These are phyloP conservation scores for Phytophthora sp. DNA, from an alignment of 352 stramenopile species.

Conservation along the genomic window DNA sequence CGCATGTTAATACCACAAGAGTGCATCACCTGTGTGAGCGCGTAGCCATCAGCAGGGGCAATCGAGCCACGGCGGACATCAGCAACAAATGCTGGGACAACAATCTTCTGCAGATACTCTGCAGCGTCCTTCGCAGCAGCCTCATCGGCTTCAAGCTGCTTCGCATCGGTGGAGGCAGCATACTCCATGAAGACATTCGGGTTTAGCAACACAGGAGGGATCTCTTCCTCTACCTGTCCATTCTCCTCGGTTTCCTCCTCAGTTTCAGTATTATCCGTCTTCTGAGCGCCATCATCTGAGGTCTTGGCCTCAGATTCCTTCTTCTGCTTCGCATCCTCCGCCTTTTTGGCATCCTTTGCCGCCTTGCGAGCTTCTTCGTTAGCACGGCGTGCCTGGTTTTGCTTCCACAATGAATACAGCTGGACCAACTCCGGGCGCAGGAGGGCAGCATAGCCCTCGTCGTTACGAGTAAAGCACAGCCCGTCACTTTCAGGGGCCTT, in stretches of 20 bases:
- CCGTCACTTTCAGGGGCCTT: conserved; percentile 46
- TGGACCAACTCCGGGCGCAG: conserved; percentile 94
- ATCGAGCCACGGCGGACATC: conserved; percentile 87
- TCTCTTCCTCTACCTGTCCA: conserved; percentile 47
- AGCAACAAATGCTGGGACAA: conserved; percentile 84
- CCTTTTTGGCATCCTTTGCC: conserved; percentile 53
- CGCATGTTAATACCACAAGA: conserved; percentile 97
- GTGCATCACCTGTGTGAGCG: conserved; percentile 95
- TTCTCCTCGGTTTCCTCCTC: conserved; percentile 36
- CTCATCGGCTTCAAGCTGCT: conserved; percentile 76
- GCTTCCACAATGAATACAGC: conserved; percentile 90
- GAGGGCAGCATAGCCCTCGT: conserved; percentile 90
- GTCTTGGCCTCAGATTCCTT: conserved; percentile 12
- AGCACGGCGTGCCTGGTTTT: conserved; percentile 78
- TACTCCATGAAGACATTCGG: conserved; percentile 92
- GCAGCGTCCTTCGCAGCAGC: conserved; percentile 70
- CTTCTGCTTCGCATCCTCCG: conserved; percentile 37
- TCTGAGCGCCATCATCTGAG: conserved; percentile 28
- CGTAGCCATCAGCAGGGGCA: conserved; percentile 87
- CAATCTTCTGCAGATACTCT: conserved; percentile 86
- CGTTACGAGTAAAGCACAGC: conserved; percentile 70
- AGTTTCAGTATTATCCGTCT: conserved; percentile 25
- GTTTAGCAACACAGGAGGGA: conserved; percentile 78
- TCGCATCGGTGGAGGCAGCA: conserved; percentile 70
- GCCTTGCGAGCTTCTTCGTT: conserved; percentile 58